Base-by-base conservation (phyloP, 257 asterid genomes). In the Plectranthus barbatus region DNA sequence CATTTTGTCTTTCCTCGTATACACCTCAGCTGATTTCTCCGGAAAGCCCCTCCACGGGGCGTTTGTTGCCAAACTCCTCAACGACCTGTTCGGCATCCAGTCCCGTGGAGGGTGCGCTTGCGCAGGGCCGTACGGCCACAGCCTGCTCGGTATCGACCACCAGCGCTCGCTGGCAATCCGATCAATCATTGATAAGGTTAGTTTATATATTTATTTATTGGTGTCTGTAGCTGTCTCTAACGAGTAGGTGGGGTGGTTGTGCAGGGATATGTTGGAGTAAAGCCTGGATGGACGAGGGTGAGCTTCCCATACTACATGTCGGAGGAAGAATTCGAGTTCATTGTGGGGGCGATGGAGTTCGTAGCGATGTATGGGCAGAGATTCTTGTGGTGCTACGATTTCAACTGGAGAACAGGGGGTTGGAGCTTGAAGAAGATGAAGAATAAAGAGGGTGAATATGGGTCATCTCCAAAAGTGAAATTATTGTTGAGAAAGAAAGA, bases 101-200 rank as follows among this genome's bases (percentile, higher is more conserved):
- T 84, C 94, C 24, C 83, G 96, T 17, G 96, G 96, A 10, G 87
- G 96, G 0, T 88, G 96, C 46, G 87, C 91, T 14, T 88, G 96
- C 13, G 94, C 96, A 0, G 86, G 86, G 49, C 89, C 96, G 3
- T 88, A 88, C 18, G 95, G 82, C 0, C 96, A 85, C 59, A 56
- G 47, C 17, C 61, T 85, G 65, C 91, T 88, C 65, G 44, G 73
- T 6, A 56, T 88, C 6, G 79, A 70, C 15, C 70, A 67, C 62
- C 24, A 69, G 2, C 80, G 23, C 0, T 88, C 88, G 0, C 78
- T 74, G 1, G 74, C 80, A 24, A 54, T 81, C 10, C 74, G 79
- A 69, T 80, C 86, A 4, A 48, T 55, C 46, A 59, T 81, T 21
- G 24, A 78, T 58, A 69, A 67, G 86, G 95, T 81, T 23, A 77